Conservation (phyloP, 2,329 filamentous ascomycete genomes). For the Fusarium praegraminearum region DNA sequence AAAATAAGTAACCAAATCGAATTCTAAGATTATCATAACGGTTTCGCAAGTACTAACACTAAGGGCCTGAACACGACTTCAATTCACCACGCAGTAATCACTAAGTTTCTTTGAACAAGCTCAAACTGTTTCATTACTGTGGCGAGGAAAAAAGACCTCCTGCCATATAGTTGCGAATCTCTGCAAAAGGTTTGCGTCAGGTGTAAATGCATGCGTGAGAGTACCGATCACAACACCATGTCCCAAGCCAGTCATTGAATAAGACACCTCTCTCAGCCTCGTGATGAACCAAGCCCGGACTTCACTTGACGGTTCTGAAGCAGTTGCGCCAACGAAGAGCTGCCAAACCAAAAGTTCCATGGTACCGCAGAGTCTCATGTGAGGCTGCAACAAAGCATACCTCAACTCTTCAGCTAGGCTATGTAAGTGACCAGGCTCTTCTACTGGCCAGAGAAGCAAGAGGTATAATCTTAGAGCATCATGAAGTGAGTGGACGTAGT, state of each 20-base stretch:
- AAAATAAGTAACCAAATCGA: too few relatives aligned
- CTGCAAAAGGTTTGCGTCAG: background rate
- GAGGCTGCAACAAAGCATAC: slow-evolving; percentile 6
- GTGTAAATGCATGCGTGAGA: slow-evolving; percentile 1
- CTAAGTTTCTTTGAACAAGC: too few relatives aligned
- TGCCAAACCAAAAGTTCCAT: slow-evolving; percentile 38
- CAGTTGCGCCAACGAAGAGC: slow-evolving; percentile 38
- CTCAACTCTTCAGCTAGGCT: slow-evolving; percentile 18
- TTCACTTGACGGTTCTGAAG: background rate
- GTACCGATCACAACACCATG: background rate
- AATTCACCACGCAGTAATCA: too few relatives aligned
- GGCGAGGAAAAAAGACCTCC: background rate
- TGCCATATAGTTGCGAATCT: slow-evolving; percentile 16
- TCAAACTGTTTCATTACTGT: too few relatives aligned
- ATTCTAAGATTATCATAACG: too few relatives aligned
- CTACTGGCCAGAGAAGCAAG: slow-evolving; percentile 23
- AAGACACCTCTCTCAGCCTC: slow-evolving; percentile 7
- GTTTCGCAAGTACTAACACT: too few relatives aligned
- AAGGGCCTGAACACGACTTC: too few relatives aligned
- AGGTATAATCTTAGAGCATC: slow-evolving; percentile 22
- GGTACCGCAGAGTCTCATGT: slow-evolving; percentile 34
- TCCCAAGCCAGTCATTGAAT: background rate
- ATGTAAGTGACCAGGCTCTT: background rate
- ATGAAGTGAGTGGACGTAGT: slow-evolving; percentile 26
- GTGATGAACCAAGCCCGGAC: slow-evolving; percentile 11